Percentiles rank a stretch among this genome's conserved stretches.
Evolutionary conservation across 78 protist genomes (phyloP).

Genomic region (Tieghemostelium lacteum): DNA sequence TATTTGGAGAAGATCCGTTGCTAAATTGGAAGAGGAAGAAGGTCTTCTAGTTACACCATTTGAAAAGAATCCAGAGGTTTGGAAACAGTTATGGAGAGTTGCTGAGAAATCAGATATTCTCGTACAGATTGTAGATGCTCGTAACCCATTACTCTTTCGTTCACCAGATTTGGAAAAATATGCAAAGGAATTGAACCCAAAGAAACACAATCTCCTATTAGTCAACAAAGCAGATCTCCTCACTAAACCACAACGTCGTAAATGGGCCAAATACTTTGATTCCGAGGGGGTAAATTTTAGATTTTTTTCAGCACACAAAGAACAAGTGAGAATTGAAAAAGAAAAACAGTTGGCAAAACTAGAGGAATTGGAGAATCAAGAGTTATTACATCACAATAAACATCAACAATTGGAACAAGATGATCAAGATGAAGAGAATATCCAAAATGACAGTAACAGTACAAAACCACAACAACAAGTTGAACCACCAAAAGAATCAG

Average conservation of each 20-base stretch:
- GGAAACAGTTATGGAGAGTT: conserved; percentile 99
- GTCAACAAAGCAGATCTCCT: conserved; percentile 99
- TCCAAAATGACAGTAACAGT: conserved; percentile 10
- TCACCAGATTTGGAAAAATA: conserved; percentile 65
- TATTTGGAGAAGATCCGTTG: conserved; percentile 94
- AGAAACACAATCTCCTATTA: conserved; percentile 85
- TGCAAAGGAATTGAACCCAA: not conserved
- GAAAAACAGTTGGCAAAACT: conserved; percentile 87
- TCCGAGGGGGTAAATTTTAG: conserved; percentile 51
- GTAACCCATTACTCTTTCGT: conserved; percentile 97
- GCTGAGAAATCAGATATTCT: conserved; percentile 94
- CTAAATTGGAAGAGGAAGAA: conserved; percentile 88
- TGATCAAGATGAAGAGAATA: conserved; percentile 11
- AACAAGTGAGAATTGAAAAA: conserved; percentile 78
- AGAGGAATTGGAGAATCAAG: conserved; percentile 60
- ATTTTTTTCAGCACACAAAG: conserved; percentile 86
- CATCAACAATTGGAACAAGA: not conserved
- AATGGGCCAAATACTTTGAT: conserved; percentile 88
- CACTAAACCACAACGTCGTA: conserved; percentile 82
- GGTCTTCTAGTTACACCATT: conserved; percentile 94
- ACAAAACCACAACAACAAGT: not conserved
- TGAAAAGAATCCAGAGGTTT: conserved; percentile 97
- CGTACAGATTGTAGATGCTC: conserved; percentile 98
- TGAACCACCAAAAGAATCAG: not conserved
- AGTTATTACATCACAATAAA: not conserved